Conservation (phyloP, 2,329 filamentous ascomycete species). For the Botrytis pseudocinerea region DNA sequence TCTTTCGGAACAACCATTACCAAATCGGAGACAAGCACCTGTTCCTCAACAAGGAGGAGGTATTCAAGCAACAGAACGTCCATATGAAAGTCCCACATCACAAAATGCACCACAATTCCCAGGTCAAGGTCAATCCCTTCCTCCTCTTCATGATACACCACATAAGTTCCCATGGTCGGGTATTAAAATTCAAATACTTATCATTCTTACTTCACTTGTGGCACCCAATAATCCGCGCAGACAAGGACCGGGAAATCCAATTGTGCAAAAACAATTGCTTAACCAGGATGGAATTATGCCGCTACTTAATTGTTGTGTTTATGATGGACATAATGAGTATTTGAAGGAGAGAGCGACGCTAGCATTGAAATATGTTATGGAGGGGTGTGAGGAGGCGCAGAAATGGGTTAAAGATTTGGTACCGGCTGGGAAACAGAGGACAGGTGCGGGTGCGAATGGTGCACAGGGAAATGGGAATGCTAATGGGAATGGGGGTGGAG, state of each 20-base stretch:
- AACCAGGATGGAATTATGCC: conserved; percentile 83
- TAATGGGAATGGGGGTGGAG: background rate
- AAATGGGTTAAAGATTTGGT: conserved; percentile 62
- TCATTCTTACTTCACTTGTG: conserved; percentile 84
- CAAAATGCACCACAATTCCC: conserved; percentile 38
- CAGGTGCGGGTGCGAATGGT: background rate
- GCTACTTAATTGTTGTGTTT: conserved; percentile 83
- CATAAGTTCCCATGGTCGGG: conserved; percentile 68
- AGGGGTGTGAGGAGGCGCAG: conserved; percentile 72
- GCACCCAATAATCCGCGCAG: conserved; percentile 71
- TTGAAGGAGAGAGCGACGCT: conserved; percentile 89
- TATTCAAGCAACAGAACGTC: conserved; percentile 58
- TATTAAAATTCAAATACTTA: conserved; percentile 88
- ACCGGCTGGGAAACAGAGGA: conserved; percentile 32
- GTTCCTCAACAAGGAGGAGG: conserved; percentile 17
- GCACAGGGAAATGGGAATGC: too few relatives aligned
- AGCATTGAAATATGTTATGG: conserved; percentile 80
- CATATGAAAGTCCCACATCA: conserved; percentile 52
- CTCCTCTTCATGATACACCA: conserved; percentile 61
- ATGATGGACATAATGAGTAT: conserved; percentile 91
- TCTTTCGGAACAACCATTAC: conserved; percentile 51
- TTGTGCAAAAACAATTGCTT: conserved; percentile 86
- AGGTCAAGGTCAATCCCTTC: conserved; percentile 42
- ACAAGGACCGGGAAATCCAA: conserved; percentile 63
- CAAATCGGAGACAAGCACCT: conserved; percentile 41